Evolutionary conservation across 495 filamentous ascomycete genomes (phyloP).

Genomic region (Parmelia sp.): DNA sequence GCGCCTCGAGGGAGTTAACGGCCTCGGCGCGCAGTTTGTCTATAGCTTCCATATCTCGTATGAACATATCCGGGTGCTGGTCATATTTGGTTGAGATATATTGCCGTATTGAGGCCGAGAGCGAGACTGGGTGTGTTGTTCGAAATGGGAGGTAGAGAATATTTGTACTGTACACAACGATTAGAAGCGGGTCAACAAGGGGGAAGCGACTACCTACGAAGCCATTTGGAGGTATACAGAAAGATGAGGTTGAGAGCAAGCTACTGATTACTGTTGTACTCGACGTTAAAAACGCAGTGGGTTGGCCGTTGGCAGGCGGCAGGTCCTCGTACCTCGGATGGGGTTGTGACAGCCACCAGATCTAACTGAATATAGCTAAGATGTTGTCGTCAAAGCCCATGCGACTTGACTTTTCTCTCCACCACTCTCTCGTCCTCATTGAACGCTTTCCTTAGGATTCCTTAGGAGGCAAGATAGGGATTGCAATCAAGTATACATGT

Average conservation of each 20-base stretch:
- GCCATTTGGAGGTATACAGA: constrained; percentile 9
- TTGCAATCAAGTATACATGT: neutral
- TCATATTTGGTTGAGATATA: constrained; percentile 99
- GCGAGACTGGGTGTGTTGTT: constrained; percentile 65
- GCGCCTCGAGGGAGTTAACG: constrained; percentile 79
- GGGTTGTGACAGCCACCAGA: too few relatives aligned
- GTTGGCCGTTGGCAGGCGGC: too few relatives aligned
- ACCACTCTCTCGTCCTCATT: too few relatives aligned
- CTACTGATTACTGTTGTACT: too few relatives aligned
- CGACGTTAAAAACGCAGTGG: too few relatives aligned
- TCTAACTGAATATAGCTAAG: too few relatives aligned
- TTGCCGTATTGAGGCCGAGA: constrained; percentile 79
- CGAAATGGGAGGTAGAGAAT: constrained; percentile 76
- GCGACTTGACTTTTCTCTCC: too few relatives aligned
- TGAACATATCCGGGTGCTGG: constrained; percentile 97
- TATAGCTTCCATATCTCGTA: constrained; percentile 78
- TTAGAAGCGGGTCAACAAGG: neutral
- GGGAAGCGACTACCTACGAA: constrained; percentile 10
- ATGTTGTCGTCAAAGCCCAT: too few relatives aligned
- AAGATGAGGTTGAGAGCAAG: neutral
- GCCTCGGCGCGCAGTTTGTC: constrained; percentile 76
- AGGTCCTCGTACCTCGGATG: too few relatives aligned
- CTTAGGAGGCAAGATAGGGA: neutral
- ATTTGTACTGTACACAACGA: constrained; percentile 34
- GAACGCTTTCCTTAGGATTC: too few relatives aligned